phyloP scores from a whole-genome alignment of 2,329 filamentous ascomycete genomes.

The Macroventuria anomochaeta region DNA sequence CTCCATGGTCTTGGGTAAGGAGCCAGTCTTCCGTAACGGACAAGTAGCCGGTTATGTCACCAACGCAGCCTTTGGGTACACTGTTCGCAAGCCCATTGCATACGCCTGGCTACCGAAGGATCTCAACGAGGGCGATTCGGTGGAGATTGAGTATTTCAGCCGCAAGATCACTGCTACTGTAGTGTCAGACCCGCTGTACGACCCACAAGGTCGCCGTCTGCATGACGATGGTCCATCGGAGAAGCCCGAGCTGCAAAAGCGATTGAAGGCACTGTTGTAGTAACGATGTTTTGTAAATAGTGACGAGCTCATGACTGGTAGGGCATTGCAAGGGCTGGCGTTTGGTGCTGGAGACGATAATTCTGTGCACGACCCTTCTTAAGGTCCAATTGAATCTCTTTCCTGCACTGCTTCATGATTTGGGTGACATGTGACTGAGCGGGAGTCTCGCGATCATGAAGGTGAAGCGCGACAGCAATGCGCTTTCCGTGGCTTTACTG shows the following conservation, averaged over 20 bases:
- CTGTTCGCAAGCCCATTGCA: slow-evolving; percentile 64
- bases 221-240: slow-evolving; percentile 30
- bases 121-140: slow-evolving; percentile 56
- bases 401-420: background rate
- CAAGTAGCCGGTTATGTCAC: slow-evolving; percentile 64
- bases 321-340: slow-evolving; percentile 12
- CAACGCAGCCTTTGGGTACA: slow-evolving; percentile 67
- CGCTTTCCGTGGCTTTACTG: no score
- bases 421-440: background rate
- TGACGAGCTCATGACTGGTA: slow-evolving; percentile 22
- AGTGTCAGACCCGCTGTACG: slow-evolving; percentile 57
- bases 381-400: background rate
- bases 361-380: background rate
- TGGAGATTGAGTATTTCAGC: slow-evolving; percentile 70
- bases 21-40: slow-evolving; percentile 62
- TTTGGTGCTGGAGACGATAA: background rate
- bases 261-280: slow-evolving; percentile 32
- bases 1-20: slow-evolving; percentile 67
- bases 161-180: slow-evolving; percentile 62
- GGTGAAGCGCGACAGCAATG: background rate
- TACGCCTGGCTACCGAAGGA: slow-evolving; percentile 63
- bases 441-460: background rate
- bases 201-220: slow-evolving; percentile 51
- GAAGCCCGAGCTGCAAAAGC: slow-evolving; percentile 30
- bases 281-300: slow-evolving; percentile 8